Conservation (phyloP, 2,329 filamentous ascomycete species). For the Penicillium occitanis region DNA sequence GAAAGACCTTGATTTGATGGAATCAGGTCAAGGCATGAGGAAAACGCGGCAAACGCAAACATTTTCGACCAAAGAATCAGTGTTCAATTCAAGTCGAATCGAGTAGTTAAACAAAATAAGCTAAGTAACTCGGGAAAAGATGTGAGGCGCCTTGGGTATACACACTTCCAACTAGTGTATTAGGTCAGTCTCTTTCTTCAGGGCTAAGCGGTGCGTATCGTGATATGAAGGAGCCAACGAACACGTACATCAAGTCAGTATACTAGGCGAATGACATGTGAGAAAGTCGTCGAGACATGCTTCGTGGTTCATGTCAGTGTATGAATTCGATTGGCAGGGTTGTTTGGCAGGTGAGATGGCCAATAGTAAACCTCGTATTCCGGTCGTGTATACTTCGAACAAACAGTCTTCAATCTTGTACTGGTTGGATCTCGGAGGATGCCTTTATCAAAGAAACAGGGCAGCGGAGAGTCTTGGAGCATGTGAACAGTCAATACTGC, state of each 20-base stretch:
- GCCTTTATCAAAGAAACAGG: not conserved
- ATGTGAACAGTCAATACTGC: not conserved
- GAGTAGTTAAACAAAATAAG: conserved; percentile 7
- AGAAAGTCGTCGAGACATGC: not conserved
- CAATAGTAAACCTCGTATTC: not conserved
- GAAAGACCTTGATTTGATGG: not conserved
- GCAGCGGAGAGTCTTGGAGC: not conserved
- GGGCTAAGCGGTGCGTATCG: not conserved
- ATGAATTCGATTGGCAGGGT: not conserved
- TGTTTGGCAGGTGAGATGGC: not conserved
- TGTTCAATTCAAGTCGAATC: not conserved
- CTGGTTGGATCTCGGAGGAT: not conserved
- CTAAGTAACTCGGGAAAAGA: not conserved
- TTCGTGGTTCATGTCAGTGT: not conserved
- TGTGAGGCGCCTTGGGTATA: conserved; percentile 13
- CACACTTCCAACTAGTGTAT: conserved; percentile 10
- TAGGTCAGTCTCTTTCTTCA: not conserved
- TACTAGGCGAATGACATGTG: not conserved
- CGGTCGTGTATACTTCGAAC: not conserved
- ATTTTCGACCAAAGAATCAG: not conserved
- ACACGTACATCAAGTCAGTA: conserved; percentile 1
- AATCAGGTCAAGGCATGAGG: not conserved
- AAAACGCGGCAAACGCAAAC: not conserved
- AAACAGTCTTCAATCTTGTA: not conserved
- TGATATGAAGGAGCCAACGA: conserved; percentile 3